Evolutionary conservation across 2,329 filamentous ascomycete species (phyloP).

Genomic region (Paramyrothecium sp.): DNA sequence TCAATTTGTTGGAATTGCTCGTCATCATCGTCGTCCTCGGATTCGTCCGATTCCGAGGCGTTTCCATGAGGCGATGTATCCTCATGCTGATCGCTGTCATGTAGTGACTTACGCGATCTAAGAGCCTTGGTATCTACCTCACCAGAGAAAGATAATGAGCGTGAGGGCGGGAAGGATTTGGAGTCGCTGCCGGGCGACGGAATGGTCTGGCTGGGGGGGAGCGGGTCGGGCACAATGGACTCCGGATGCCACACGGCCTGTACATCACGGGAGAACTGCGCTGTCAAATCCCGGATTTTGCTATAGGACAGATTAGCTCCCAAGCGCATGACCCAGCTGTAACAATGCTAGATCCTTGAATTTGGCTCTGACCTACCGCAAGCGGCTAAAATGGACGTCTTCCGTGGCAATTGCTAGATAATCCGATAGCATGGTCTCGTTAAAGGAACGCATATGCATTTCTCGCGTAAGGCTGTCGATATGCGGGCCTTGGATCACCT

Average conservation of each 20-base stretch:
- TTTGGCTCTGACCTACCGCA: conserved; percentile 24
- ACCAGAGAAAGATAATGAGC: conserved; percentile 10
- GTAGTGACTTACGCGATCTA: conserved; percentile 18
- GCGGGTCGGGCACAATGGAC: conserved; percentile 9
- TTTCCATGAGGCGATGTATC: conserved; percentile 10
- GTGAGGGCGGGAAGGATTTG: conserved; percentile 12
- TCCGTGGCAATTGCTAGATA: conserved; percentile 23
- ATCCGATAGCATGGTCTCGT: conserved; percentile 23
- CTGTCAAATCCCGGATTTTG: conserved; percentile 30
- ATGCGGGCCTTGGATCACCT: conserved; percentile 28
- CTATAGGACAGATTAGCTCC: conserved; percentile 13
- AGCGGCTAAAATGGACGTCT: conserved; percentile 29
- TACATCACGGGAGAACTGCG: conserved; percentile 31
- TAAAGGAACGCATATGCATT: conserved; percentile 23
- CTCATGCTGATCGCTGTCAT: conserved; percentile 15
- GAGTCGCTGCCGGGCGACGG: conserved; percentile 19
- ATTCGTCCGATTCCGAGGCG: conserved; percentile 21
- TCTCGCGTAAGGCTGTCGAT: conserved; percentile 24
- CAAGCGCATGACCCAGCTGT: neutral
- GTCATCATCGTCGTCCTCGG: conserved; percentile 32
- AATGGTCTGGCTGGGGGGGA: conserved; percentile 15
- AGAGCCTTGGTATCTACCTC: conserved; percentile 18
- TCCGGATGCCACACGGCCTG: conserved; percentile 26
- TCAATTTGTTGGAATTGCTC: conserved; percentile 33
- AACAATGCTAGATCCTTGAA: neutral